Evolutionary conservation across 2,329 filamentous ascomycete species (phyloP).

Genomic region (Chaetomium sp.): DNA sequence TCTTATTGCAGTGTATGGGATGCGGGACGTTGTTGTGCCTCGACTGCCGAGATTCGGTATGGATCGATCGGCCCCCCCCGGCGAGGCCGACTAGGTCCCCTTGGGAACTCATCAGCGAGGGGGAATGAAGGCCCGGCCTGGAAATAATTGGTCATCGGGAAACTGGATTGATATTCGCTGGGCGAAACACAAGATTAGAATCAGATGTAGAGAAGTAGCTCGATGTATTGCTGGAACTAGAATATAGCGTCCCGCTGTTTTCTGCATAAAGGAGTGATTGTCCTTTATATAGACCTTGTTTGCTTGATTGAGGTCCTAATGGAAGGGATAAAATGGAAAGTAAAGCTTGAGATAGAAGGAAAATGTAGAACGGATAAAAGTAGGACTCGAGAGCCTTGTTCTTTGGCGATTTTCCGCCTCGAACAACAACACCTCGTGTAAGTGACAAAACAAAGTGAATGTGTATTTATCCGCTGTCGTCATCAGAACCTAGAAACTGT

Average conservation of each 20-base stretch:
- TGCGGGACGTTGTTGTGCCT: constrained; percentile 17
- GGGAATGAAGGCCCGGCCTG: background rate
- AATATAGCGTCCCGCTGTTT: too few relatives aligned
- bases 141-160: background rate
- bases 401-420: too few relatives aligned
- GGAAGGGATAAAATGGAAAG: background rate
- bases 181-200: too few relatives aligned
- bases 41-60: constrained; percentile 9
- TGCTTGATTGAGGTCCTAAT: background rate
- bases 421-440: too few relatives aligned
- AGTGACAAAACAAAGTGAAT: too few relatives aligned
- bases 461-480: too few relatives aligned
- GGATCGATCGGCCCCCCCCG: background rate
- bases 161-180: too few relatives aligned
- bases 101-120: background rate
- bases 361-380: background rate
- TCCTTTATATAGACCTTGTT: background rate
- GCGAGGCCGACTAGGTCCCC: background rate
- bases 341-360: background rate
- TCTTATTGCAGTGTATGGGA: constrained; percentile 19
- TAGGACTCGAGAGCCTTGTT: background rate
- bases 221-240: background rate
- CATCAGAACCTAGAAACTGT: too few relatives aligned
- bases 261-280: too few relatives aligned
- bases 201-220: background rate